phyloP scores from a whole-genome alignment of 306 rosid genomes.

The Amphicarpaea edgeworthii region DNA sequence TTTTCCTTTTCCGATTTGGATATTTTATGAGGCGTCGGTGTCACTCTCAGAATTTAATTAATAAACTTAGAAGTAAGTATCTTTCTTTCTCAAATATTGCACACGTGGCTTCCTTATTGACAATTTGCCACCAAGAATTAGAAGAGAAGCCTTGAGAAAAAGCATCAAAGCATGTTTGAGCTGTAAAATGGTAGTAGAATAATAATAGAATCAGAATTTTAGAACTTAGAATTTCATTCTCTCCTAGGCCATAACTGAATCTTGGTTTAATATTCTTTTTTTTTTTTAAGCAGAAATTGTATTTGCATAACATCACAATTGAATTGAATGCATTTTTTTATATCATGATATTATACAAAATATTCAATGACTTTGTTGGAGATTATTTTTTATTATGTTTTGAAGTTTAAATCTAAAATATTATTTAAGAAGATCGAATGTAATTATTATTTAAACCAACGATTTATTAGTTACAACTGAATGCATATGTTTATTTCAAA shows the following conservation, averaged over 20 bases:
- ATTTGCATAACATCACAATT: too few species aligned
- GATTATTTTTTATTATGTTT: too few species aligned
- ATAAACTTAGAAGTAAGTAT: neutral
- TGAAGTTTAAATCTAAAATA: too few species aligned
- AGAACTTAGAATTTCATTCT: slow-evolving; percentile 44
- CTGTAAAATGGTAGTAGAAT: slow-evolving; percentile 30
- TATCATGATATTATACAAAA: too few species aligned
- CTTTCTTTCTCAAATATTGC: slow-evolving; percentile 33
- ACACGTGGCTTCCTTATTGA: slow-evolving; percentile 30
- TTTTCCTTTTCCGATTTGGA: slow-evolving; percentile 35
- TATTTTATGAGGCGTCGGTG: slow-evolving; percentile 15
- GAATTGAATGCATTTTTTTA: too few species aligned
- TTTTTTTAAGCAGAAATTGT: too few species aligned
- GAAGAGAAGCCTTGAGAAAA: slow-evolving; percentile 32
- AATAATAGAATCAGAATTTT: slow-evolving; percentile 22
- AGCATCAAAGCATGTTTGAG: slow-evolving; percentile 39
- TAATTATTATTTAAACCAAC: too few species aligned
- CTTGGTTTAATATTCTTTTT: slow-evolving; percentile 13
- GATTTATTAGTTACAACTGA: too few species aligned
- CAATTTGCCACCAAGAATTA: slow-evolving; percentile 27
- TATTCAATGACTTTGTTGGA: too few species aligned
- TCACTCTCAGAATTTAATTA: slow-evolving; percentile 26
- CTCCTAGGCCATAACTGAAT: slow-evolving; percentile 35
- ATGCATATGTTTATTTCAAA: too few species aligned
- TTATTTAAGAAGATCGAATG: too few species aligned